phyloP scores from a whole-genome alignment of 805 yeast species.

The Sugiyamaella americana region DNA sequence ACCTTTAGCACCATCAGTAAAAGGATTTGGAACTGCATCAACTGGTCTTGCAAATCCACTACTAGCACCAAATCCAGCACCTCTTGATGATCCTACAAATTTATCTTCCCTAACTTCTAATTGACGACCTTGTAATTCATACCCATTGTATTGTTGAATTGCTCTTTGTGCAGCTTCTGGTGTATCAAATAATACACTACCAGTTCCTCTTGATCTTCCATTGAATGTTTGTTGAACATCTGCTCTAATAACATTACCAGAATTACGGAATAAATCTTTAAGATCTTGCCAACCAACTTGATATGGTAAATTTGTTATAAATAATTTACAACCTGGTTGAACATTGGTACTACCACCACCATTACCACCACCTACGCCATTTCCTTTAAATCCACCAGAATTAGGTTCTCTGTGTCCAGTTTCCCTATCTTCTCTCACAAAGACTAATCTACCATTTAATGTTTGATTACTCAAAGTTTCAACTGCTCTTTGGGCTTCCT shows the following conservation, averaged over 20 bases:
- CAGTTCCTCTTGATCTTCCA: constrained; percentile 82
- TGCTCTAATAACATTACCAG: constrained; percentile 76
- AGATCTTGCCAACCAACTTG: constrained; percentile 77
- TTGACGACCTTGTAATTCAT: constrained; percentile 65
- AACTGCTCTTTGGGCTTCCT: constrained; percentile 68
- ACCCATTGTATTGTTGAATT: constrained; percentile 60
- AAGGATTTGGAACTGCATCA: constrained; percentile 34
- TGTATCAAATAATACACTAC: constrained; percentile 65
- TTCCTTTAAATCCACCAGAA: not conserved
- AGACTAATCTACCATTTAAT: constrained; percentile 69
- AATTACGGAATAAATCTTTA: constrained; percentile 73
- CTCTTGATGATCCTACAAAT: constrained; percentile 23
- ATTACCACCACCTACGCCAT: not conserved
- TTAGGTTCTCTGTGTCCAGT: constrained; percentile 18
- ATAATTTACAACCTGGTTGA: constrained; percentile 36
- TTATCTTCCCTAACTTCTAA: constrained; percentile 77
- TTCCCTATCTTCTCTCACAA: constrained; percentile 76
- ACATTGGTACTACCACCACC: constrained; percentile 14
- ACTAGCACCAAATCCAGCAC: constrained; percentile 7
- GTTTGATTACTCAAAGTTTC: constrained; percentile 56
- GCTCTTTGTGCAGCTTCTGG: constrained; percentile 68
- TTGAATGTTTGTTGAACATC: constrained; percentile 60
- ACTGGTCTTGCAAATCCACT: constrained; percentile 5
- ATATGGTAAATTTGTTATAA: constrained; percentile 78
- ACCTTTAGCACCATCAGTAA: constrained; percentile 60